These are phyloP conservation scores for Metschnikowia anglica DNA, from an alignment of 805 yeast species.

Conservation along the genomic window DNA sequence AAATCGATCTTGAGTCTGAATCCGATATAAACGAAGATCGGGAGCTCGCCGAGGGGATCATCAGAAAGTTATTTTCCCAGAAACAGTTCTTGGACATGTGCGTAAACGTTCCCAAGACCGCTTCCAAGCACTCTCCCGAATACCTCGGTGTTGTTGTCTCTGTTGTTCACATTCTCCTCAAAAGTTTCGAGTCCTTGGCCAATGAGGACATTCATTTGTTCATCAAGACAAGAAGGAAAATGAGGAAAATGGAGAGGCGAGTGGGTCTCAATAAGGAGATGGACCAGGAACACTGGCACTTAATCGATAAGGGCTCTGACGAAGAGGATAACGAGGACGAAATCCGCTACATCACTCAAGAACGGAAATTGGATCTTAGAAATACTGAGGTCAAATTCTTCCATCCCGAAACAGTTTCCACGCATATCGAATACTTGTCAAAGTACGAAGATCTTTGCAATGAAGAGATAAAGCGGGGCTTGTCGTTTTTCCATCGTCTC, in stretches of 20 bases:
- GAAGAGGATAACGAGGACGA: slow-evolving; percentile 31
- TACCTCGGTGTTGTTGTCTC: slow-evolving; percentile 63
- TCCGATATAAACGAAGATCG: slow-evolving; percentile 48
- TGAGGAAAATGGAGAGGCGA: slow-evolving; percentile 29
- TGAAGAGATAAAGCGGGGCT: slow-evolving; percentile 57
- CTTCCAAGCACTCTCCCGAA: slow-evolving; percentile 60
- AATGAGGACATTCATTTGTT: slow-evolving; percentile 52
- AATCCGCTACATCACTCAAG: slow-evolving; percentile 39
- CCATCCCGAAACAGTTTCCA: slow-evolving; percentile 59
- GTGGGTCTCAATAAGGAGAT: slow-evolving; percentile 20
- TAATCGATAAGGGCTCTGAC: slow-evolving; percentile 24
- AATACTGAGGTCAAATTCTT: slow-evolving; percentile 47
- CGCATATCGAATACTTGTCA: slow-evolving; percentile 61
- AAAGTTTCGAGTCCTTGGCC: slow-evolving; percentile 64
- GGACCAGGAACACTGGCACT: slow-evolving; percentile 20
- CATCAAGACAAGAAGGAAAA: slow-evolving; percentile 46
- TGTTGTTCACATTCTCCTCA: slow-evolving; percentile 61
- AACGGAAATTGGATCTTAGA: slow-evolving; percentile 47
- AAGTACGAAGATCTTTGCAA: slow-evolving; percentile 62
- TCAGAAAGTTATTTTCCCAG: slow-evolving; percentile 68
- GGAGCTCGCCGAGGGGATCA: slow-evolving; percentile 54
- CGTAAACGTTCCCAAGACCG: slow-evolving; percentile 58
- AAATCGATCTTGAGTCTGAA: slow-evolving; percentile 20
- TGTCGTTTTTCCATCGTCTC: slow-evolving; percentile 70
- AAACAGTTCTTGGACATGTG: slow-evolving; percentile 57